Evolutionary conservation across 257 asterid genomes (phyloP).

Genomic region (Forsythia viridissima): DNA sequence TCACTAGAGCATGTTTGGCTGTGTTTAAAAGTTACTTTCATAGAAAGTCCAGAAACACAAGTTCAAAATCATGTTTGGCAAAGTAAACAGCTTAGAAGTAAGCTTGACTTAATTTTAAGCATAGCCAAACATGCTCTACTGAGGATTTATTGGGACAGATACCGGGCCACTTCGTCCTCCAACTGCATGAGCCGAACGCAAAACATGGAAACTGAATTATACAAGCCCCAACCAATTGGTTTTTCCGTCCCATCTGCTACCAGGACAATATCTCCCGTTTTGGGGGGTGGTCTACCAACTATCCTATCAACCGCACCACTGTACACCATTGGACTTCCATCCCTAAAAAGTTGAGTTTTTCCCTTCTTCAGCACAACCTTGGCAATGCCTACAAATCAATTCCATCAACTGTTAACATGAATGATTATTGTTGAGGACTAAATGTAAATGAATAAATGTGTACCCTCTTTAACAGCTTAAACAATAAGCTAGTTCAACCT

Average conservation of each 20-base stretch:
- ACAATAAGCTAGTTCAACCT: no score
- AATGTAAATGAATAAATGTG: no score
- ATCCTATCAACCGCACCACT: constrained; percentile 94
- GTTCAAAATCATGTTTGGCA: neutral
- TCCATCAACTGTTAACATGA: neutral
- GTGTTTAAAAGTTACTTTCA: no score
- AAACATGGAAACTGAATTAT: constrained; percentile 88
- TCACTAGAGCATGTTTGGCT: neutral
- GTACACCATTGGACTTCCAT: constrained; percentile 94
- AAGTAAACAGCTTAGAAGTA: no score
- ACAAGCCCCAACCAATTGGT: constrained; percentile 90
- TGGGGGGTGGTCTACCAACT: constrained; percentile 85
- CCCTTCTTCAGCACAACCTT: constrained; percentile 93
- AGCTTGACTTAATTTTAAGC: neutral
- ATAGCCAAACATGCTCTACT: neutral
- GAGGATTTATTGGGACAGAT: neutral
- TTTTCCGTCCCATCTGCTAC: constrained; percentile 84
- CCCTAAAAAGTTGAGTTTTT: constrained; percentile 77
- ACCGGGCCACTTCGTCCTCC: constrained; percentile 75
- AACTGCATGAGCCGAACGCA: constrained; percentile 91
- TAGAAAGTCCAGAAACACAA: no score
- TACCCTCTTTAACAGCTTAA: no score
- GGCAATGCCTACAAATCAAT: constrained; percentile 55
- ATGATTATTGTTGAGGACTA: neutral
- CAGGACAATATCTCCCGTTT: constrained; percentile 79